Evolutionary conservation across 495 filamentous ascomycete species (phyloP).

Genomic region (Neurospora sublineolata): DNA sequence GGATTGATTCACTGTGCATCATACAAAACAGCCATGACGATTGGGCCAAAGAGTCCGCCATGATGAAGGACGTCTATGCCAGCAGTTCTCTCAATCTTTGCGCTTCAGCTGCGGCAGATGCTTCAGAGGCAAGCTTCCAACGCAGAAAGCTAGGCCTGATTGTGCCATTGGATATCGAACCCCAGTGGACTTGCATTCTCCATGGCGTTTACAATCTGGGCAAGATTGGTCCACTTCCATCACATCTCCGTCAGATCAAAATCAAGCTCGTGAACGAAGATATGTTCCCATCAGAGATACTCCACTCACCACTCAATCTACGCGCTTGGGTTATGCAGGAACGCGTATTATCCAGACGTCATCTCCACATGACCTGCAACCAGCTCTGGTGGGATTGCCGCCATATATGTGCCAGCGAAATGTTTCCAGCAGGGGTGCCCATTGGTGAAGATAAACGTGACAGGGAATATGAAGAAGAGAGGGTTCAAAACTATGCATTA

Average conservation of each 20-base stretch:
- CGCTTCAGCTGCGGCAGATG: not conserved
- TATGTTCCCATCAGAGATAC: not conserved
- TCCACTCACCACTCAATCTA: not conserved
- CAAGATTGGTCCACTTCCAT: not conserved
- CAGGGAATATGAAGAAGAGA: rapidly evolving
- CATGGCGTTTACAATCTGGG: no score
- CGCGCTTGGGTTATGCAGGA: not conserved
- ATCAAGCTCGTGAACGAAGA: not conserved
- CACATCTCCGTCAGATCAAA: not conserved
- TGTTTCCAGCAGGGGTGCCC: not conserved
- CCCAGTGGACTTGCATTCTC: not conserved
- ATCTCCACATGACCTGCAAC: not conserved
- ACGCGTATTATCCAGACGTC: not conserved
- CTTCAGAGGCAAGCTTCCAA: not conserved
- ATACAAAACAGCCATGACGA: not conserved
- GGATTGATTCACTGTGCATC: not conserved
- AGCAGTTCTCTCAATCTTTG: not conserved
- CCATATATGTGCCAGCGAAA: not conserved
- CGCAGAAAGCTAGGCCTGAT: not conserved
- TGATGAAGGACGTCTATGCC: not conserved
- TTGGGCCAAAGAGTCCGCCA: not conserved
- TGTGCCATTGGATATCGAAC: not conserved
- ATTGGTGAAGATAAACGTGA: no score
- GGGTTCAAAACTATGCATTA: not conserved
- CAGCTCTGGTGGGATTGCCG: not conserved